Evolutionary conservation across 345 rosid genomes (phyloP), one percentile per base, ranked within the genome.

Genomic region (Schrenkiella parvula): DNA sequence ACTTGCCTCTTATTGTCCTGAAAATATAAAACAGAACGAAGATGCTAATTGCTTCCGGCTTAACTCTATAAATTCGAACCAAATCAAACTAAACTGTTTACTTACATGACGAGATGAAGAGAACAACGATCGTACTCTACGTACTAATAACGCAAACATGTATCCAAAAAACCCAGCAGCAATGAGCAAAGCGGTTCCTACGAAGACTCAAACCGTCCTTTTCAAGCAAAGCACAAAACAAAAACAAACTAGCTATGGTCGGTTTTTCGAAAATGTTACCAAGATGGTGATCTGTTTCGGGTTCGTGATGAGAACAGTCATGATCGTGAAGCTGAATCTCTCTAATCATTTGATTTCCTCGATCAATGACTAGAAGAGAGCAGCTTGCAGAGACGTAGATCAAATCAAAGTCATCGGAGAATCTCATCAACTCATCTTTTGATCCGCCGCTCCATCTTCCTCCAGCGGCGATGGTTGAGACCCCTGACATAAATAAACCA

Each of bases 391-490:
- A 87, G 42, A 86, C 65, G 38, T 88, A 95, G 37, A 87, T 83
- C 64, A 89, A 60, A 75, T 95, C 99, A 73, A 91, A 91, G 70
- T 95, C 96, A 69, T 86, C 80, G 0, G 99, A 95, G 75, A 91
- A 88, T 68, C 84, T 95, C 95, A 56, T 82, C 79, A 56, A 79
- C 84, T 70, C 89, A 79, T 39, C 89, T 80, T 65, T 65, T 39
- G 73, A 58, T 54, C 83, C 73, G 80, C 91, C 77, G 78, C 86
- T 81, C 32, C 97, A 89, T 62, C 98, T 96, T 82, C 91, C 87
- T 22, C 99, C 96, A 5, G 89, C 93, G 3, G 96, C 97, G 57
- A 95, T 95, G 28, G 98, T 95, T 32, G 98, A 82, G 29, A 95
- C 88, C 28, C 97, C 99, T 95, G 80, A 75, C 46, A 29, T 46